Conservation (phyloP, 2,329 filamentous ascomycete genomes). For the Cephalotrichum gorgonifer region DNA sequence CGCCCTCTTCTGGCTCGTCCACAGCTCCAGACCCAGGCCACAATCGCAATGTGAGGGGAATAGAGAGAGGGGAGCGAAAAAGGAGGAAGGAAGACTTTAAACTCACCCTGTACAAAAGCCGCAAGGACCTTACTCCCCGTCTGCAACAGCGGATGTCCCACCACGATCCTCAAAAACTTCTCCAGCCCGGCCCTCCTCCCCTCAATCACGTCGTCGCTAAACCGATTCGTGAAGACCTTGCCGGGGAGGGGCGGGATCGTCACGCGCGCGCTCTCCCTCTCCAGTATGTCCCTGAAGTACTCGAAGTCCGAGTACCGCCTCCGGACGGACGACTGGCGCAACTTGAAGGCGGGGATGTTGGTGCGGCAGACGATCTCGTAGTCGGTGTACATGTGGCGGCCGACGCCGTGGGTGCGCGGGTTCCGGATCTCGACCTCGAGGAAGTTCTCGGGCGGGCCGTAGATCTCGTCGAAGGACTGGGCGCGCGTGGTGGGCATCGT, state of each 20-base stretch:
- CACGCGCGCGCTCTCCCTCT: constrained; percentile 87
- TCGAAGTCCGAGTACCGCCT: constrained; percentile 97
- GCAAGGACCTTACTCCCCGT: constrained; percentile 95
- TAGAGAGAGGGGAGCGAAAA: background rate
- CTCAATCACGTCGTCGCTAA: constrained; percentile 97
- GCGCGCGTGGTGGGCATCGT: constrained; percentile 65
- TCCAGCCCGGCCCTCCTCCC: constrained; percentile 83
- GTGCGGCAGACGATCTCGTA: constrained; percentile 97
- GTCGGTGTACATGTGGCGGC: constrained; percentile 94
- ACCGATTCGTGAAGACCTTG: constrained; percentile 96
- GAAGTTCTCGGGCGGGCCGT: constrained; percentile 96
- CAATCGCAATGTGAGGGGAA: background rate
- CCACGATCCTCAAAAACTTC: constrained; percentile 94
- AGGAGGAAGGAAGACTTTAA: background rate
- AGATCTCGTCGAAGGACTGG: constrained; percentile 98
- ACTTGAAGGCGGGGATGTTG: constrained; percentile 98
- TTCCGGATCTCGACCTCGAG: constrained; percentile 96
- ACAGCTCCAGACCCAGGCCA: background rate
- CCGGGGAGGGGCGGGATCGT: constrained; percentile 93
- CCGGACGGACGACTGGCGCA: constrained; percentile 77
- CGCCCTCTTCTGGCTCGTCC: background rate
- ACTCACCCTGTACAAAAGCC: constrained; percentile 85
- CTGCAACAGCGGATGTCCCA: constrained; percentile 90
- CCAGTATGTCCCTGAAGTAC: constrained; percentile 95
- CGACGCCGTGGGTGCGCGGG: constrained; percentile 88